phyloP scores from a whole-genome alignment of 1,284 basidiomycete species.

The Lentinula novae-zelandiae region DNA sequence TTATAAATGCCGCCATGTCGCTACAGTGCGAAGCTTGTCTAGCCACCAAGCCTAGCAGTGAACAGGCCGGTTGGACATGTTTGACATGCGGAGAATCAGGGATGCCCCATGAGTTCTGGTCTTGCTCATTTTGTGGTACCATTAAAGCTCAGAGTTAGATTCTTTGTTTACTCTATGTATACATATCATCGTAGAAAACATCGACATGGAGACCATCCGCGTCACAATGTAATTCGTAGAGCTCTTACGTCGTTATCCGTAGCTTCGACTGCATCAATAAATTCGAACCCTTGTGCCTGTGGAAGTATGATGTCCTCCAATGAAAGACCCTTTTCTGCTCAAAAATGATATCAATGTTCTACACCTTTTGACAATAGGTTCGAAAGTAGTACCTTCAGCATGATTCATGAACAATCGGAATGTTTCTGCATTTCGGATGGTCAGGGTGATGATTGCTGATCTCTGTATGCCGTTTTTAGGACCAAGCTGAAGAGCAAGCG shows the following conservation, averaged over 20 bases:
- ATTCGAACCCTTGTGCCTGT: background rate
- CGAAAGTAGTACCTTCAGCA: conserved; percentile 25
- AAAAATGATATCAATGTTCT: background rate
- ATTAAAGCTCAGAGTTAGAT: conserved; percentile 50
- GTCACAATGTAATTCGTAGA: conserved; percentile 14
- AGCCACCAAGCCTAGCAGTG: conserved; percentile 40
- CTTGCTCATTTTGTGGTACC: conserved; percentile 67
- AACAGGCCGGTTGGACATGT: conserved; percentile 60
- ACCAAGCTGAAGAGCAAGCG: conserved; percentile 36
- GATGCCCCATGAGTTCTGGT: conserved; percentile 68
- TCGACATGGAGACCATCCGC: no score
- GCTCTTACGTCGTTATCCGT: conserved; percentile 16
- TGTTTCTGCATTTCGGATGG: conserved; percentile 46
- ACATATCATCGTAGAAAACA: background rate
- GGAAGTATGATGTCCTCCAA: background rate
- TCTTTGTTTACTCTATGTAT: no score
- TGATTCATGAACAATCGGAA: conserved; percentile 34
- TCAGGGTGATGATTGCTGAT: conserved; percentile 54
- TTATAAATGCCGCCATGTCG: conserved; percentile 50
- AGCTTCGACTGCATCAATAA: conserved; percentile 15
- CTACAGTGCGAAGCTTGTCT: conserved; percentile 65
- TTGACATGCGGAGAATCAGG: conserved; percentile 59
- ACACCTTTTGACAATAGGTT: background rate
- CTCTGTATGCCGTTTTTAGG: conserved; percentile 14
- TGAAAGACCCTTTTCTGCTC: background rate